Percentiles rank a stretch among this genome's conserved stretches.
These are phyloP conservation scores for Xylaria multiplex DNA, from an alignment of 2,329 filamentous ascomycete species.

Conservation along the genomic window DNA sequence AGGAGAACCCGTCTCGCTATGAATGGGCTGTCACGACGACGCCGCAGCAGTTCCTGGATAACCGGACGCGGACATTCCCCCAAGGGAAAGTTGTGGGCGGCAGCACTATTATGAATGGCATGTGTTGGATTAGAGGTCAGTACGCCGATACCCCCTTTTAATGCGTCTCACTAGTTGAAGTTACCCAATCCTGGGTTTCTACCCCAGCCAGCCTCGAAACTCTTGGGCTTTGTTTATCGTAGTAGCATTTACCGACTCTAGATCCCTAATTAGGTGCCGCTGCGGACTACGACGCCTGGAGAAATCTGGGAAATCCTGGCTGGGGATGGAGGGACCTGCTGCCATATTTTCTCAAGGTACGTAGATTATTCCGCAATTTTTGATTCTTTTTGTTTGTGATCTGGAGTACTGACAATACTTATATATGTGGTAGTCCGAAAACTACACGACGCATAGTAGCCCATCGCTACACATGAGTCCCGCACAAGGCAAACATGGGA, in stretches of 20 bases:
- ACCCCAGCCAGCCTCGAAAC: background rate
- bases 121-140: slow-evolving; percentile 53
- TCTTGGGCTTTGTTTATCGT: background rate
- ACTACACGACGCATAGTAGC: slow-evolving; percentile 47
- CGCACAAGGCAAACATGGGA: slow-evolving; percentile 48
- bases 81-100: slow-evolving; percentile 55
- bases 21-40: slow-evolving; percentile 48
- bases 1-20: slow-evolving; percentile 44
- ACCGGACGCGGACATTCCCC: slow-evolving; percentile 50
- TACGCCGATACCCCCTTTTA: background rate
- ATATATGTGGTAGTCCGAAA: slow-evolving; percentile 49
- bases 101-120: slow-evolving; percentile 54
- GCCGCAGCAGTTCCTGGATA: slow-evolving; percentile 49
- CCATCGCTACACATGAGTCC: slow-evolving; percentile 44
- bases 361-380: background rate
- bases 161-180: too few relatives aligned
- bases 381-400: background rate
- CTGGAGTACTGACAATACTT: background rate
- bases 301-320: slow-evolving; percentile 53
- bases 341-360: slow-evolving; percentile 61
- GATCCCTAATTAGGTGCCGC: slow-evolving; percentile 42
- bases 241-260: background rate
- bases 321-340: slow-evolving; percentile 58
- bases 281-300: slow-evolving; percentile 57
- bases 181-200: background rate